A percentile compares a stretch with the other conserved stretches of the same genome.
Conservation (phyloP, 2,329 filamentous ascomycete genomes). For the Cytospora chrysosperma region DNA sequence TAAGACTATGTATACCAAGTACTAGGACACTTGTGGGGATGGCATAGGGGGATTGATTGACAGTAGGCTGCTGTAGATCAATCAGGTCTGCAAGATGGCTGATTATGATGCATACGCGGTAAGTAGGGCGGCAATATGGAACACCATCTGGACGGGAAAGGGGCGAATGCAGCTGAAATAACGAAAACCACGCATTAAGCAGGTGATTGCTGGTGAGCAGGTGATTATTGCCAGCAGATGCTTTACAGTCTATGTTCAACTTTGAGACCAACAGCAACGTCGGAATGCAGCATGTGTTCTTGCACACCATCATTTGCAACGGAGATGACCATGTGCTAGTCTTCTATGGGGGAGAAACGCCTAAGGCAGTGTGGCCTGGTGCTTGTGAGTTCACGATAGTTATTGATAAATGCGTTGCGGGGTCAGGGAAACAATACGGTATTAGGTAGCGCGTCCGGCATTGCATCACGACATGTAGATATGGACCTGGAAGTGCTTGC, state of each 20-base stretch:
- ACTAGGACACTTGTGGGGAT: too few species aligned
- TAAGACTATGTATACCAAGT: too few species aligned
- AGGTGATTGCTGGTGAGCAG: not conserved
- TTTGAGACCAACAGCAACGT: not conserved
- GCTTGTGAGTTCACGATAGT: not conserved
- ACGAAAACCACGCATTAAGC: not conserved
- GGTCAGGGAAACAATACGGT: not conserved
- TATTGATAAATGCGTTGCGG: not conserved
- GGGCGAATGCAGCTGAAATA: not conserved
- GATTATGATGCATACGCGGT: too few species aligned
- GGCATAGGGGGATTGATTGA: too few species aligned
- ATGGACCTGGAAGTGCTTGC: not conserved
- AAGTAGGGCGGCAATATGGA: not conserved
- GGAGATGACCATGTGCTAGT: not conserved
- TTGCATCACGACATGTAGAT: not conserved
- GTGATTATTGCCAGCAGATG: not conserved
- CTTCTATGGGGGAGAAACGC: not conserved
- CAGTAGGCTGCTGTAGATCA: too few species aligned
- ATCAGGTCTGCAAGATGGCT: too few species aligned
- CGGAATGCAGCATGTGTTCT: conserved; percentile 2
- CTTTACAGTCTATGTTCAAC: not conserved
- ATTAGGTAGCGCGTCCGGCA: not conserved
- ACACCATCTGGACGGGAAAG: not conserved
- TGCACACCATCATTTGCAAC: not conserved
- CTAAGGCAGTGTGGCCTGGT: not conserved